Percentiles rank a stretch among this genome's conserved stretches.
phyloP scores from a whole-genome alignment of 371 early-diverging fungal species.

The Sporodiniella umbellata region DNA sequence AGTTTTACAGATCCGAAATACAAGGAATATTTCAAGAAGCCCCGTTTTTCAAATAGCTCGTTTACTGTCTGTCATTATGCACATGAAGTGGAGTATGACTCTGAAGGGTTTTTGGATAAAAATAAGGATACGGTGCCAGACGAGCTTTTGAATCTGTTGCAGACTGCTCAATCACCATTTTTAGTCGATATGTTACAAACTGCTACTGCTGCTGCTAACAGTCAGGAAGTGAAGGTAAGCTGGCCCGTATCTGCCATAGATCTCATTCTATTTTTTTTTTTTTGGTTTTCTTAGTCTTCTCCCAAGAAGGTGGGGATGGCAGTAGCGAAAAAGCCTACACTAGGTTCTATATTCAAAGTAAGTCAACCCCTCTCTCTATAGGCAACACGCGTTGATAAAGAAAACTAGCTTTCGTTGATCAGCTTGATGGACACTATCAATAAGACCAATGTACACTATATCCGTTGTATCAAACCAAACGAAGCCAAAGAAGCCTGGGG shows the following conservation, averaged over 20 bases:
- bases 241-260: too few relatives aligned
- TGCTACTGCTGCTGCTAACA: constrained; percentile 49
- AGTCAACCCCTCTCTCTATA: too few relatives aligned
- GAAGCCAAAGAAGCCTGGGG: constrained; percentile 85
- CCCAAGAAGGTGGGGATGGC: constrained; percentile 40
- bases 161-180: constrained; percentile 68
- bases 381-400: neutral
- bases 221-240: constrained; percentile 26
- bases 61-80: constrained; percentile 93
- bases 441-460: constrained; percentile 94
- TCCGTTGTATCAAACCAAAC: constrained; percentile 99
- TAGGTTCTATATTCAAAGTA: constrained; percentile 82
- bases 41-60: constrained; percentile 77
- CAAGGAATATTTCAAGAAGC: constrained; percentile 84
- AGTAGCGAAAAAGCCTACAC: constrained; percentile 74
- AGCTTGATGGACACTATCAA: constrained; percentile 93
- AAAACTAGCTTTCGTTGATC: constrained; percentile 67
- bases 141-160: constrained; percentile 77
- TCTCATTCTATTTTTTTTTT: neutral
- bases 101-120: constrained; percentile 96
- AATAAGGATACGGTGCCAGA: constrained; percentile 98
- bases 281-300: constrained; percentile 13
- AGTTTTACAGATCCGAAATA: constrained; percentile 67
- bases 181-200: constrained; percentile 69
- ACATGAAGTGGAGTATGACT: constrained; percentile 85